Evolutionary conservation across 2,329 filamentous ascomycete genomes (phyloP).

Genomic region (Fusarium sp.): DNA sequence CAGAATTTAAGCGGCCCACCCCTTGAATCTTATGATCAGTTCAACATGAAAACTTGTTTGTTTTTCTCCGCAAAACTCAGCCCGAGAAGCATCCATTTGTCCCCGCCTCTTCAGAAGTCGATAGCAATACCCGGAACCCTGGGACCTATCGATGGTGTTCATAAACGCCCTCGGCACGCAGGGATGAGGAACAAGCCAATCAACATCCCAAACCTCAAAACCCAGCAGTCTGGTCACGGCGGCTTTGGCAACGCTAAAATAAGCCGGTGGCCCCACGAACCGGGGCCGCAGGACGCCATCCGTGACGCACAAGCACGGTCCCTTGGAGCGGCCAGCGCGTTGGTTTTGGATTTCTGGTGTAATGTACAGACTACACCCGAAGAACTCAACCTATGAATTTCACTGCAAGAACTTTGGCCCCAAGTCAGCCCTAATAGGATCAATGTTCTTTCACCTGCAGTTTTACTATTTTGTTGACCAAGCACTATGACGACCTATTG

Average conservation of each 20-base stretch:
- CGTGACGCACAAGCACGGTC: conserved; percentile 21
- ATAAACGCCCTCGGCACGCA: conserved; percentile 36
- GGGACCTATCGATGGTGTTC: conserved; percentile 23
- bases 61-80: conserved; percentile 17
- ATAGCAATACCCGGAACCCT: conserved; percentile 17
- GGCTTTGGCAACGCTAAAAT: conserved; percentile 48
- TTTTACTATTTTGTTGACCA: neutral
- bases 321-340: conserved; percentile 10
- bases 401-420: neutral
- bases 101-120: conserved; percentile 9
- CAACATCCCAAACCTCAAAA: conserved; percentile 30
- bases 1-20: neutral
- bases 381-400: neutral
- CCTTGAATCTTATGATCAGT: neutral
- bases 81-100: conserved; percentile 23
- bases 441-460: neutral
- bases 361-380: neutral
- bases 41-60: conserved; percentile 7
- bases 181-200: conserved; percentile 38
- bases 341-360: conserved; percentile 3
- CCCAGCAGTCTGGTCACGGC: conserved; percentile 52
- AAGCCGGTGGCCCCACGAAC: conserved; percentile 43
- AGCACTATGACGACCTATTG: neutral
- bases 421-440: neutral
- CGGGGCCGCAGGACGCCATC: conserved; percentile 33